Evolutionary conservation across 768 basidiomycete species (phyloP).

Genomic region (Podaxis carcinomalis): DNA sequence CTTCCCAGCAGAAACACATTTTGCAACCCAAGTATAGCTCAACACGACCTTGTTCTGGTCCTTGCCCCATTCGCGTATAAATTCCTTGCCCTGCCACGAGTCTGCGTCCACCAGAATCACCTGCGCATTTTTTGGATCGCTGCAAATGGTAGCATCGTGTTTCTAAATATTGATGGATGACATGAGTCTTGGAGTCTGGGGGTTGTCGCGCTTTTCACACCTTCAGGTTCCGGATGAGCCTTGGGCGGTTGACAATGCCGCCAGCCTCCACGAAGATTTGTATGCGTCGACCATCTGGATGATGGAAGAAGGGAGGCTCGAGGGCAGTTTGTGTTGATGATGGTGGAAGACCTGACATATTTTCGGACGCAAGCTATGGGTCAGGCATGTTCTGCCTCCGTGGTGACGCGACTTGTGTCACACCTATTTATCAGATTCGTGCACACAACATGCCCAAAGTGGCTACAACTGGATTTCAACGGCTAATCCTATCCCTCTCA

Average conservation of each 20-base stretch:
- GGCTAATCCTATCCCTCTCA: background rate
- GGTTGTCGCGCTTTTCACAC: slow-evolving; percentile 20
- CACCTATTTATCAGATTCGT: background rate
- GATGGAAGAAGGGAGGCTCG: slow-evolving; percentile 29
- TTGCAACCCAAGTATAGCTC: slow-evolving; percentile 47
- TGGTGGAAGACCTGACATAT: slow-evolving; percentile 13
- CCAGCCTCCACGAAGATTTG: slow-evolving; percentile 56
- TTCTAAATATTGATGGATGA: slow-evolving; percentile 29
- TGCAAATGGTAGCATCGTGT: slow-evolving; percentile 50
- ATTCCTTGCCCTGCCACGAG: slow-evolving; percentile 46
- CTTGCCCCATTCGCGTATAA: slow-evolving; percentile 55
- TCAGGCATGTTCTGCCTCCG: background rate
- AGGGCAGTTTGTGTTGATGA: slow-evolving; percentile 8
- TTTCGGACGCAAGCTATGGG: background rate
- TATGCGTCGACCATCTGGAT: slow-evolving; percentile 36
- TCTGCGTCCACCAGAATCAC: slow-evolving; percentile 58
- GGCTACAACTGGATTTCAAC: background rate
- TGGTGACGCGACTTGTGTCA: slow-evolving; percentile 13
- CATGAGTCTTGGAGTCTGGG: slow-evolving; percentile 2
- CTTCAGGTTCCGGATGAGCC: slow-evolving; percentile 45
- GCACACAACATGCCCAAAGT: background rate
- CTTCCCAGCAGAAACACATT: slow-evolving; percentile 37
- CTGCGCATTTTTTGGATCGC: slow-evolving; percentile 46
- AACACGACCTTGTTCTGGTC: slow-evolving; percentile 51
- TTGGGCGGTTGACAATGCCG: slow-evolving; percentile 44